phyloP scores from a whole-genome alignment of 139 green algal genomes.

The Chlorella ohadii region DNA sequence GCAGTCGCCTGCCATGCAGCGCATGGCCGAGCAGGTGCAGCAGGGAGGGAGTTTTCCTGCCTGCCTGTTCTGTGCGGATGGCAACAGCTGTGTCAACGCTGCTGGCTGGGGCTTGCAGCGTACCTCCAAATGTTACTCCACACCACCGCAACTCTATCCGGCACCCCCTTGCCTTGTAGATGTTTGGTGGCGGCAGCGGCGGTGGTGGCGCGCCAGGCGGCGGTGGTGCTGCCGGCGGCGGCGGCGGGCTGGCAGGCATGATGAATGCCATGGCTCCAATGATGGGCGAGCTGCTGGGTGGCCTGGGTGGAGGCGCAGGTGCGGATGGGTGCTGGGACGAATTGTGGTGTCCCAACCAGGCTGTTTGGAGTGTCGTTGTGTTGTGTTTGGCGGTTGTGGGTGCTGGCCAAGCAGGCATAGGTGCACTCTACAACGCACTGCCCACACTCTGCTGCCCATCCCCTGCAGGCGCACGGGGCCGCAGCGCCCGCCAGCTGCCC shows the following conservation, averaged over 20 bases:
- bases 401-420: too few species aligned
- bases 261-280: constrained; percentile 27
- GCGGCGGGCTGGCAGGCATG: constrained; percentile 25
- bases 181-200: constrained; percentile 8
- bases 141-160: neutral
- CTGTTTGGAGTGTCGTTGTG: neutral
- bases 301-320: neutral
- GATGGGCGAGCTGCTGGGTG: constrained; percentile 32
- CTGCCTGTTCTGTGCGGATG: too few species aligned
- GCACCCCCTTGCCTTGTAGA: neutral
- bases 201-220: neutral
- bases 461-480: neutral
- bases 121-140: too few species aligned
- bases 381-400: neutral
- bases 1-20: constrained; percentile 44
- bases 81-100: too few species aligned
- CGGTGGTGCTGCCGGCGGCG: neutral
- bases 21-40: constrained; percentile 38
- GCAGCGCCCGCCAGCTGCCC: neutral
- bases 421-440: neutral
- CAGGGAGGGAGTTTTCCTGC: neutral
- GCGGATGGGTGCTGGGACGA: neutral
- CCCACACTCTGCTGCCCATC: neutral
- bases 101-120: too few species aligned
- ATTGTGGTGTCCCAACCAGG: neutral